Percentiles rank a stretch among this genome's conserved stretches.
These are phyloP conservation scores for Aspergillus fumigatiaffinis DNA, from an alignment of 2,329 filamentous ascomycete genomes.

Conservation along the genomic window DNA sequence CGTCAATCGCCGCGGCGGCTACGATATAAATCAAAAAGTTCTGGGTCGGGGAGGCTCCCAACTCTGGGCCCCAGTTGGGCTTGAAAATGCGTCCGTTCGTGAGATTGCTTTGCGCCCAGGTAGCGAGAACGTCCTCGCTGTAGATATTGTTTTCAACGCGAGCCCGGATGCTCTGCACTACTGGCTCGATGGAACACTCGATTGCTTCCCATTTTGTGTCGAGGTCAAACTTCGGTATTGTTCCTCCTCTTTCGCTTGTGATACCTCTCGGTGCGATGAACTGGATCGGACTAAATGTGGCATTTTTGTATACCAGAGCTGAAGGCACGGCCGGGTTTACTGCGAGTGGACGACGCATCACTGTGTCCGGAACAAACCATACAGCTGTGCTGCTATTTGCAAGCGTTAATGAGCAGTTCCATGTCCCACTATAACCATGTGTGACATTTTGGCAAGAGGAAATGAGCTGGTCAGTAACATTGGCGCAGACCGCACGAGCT, in stretches of 20 bases:
- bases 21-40: no score
- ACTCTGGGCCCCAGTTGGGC: neutral
- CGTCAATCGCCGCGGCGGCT: no score
- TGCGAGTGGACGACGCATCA: neutral
- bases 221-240: no score
- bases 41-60: neutral
- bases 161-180: neutral
- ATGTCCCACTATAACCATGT: no score
- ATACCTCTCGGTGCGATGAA: neutral
- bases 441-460: no score
- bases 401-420: no score
- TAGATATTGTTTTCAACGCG: neutral
- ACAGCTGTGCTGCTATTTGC: neutral
- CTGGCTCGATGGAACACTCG: neutral
- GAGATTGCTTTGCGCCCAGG: neutral
- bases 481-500: conserved; percentile 3
- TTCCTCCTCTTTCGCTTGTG: no score
- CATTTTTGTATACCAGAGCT: neutral
- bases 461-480: conserved; percentile 6
- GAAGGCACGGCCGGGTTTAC: neutral
- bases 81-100: neutral
- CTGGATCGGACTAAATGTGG: neutral
- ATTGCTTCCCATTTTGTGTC: neutral
- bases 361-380: neutral
- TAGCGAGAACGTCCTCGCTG: neutral